Percentiles rank a stretch among this genome's conserved stretches.
Evolutionary conservation across 805 yeast genomes (phyloP).

Genomic region (Hemisphaericaspora nanyangensis): DNA sequence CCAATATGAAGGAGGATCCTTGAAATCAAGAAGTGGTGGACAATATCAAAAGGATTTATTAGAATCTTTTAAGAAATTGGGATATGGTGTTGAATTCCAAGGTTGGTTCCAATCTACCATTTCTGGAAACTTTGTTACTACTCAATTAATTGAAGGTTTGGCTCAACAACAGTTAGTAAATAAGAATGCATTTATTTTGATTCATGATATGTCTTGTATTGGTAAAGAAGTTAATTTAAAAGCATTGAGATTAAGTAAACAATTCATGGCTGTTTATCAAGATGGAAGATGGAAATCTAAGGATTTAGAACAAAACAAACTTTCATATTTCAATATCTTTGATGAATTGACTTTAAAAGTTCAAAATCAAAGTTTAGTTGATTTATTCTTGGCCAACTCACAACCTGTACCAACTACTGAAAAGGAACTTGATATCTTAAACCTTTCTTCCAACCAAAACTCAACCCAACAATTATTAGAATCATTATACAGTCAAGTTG

Average conservation of each 20-base stretch:
- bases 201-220: slow-evolving; percentile 69
- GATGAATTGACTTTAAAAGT: slow-evolving; percentile 67
- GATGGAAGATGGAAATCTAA: slow-evolving; percentile 65
- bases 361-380: slow-evolving; percentile 64
- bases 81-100: slow-evolving; percentile 63
- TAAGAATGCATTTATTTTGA: slow-evolving; percentile 54
- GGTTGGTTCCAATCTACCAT: slow-evolving; percentile 80
- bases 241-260: slow-evolving; percentile 64
- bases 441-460: slow-evolving; percentile 41
- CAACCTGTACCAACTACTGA: slow-evolving; percentile 6
- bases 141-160: slow-evolving; percentile 65
- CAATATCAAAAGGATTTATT: slow-evolving; percentile 68
- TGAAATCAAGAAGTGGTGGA: slow-evolving; percentile 56
- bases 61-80: slow-evolving; percentile 56
- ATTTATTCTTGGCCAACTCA: slow-evolving; percentile 43
- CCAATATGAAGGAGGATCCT: slow-evolving; percentile 60
- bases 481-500: slow-evolving; percentile 62
- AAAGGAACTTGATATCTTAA: slow-evolving; percentile 34
- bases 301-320: slow-evolving; percentile 53
- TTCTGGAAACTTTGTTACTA: slow-evolving; percentile 66
- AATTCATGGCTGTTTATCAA: slow-evolving; percentile 52
- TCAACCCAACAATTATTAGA: slow-evolving; percentile 52
- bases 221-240: slow-evolving; percentile 62
- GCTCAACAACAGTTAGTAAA: slow-evolving; percentile 57
- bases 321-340: slow-evolving; percentile 63